A percentile compares a stretch with the other conserved stretches of the same genome.
phyloP scores from a whole-genome alignment of 2,329 filamentous ascomycete genomes.

The Fusarium newnesense region DNA sequence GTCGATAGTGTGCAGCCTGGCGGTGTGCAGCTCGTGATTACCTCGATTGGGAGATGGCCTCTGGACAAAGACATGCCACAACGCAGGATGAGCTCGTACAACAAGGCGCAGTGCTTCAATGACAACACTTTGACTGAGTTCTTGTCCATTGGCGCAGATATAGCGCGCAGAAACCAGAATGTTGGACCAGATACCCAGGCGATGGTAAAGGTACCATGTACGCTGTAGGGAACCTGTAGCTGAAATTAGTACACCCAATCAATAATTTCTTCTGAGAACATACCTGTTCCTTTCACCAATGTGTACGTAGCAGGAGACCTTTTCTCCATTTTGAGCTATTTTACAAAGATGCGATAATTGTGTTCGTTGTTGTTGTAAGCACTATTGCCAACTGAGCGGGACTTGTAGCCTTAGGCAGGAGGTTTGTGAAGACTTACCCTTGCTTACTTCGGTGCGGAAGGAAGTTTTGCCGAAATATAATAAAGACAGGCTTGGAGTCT shows the following conservation, averaged over 20 bases:
- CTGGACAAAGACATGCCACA: neutral
- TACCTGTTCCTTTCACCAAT: neutral
- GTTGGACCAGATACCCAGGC: constrained; percentile 30
- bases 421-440: neutral
- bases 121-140: neutral
- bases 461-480: neutral
- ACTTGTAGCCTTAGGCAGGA: neutral
- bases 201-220: constrained; percentile 34
- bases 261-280: rapidly evolving
- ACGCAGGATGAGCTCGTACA: neutral
- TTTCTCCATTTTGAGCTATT: neutral
- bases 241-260: neutral
- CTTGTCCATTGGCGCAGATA: neutral
- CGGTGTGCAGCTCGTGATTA: constrained; percentile 4
- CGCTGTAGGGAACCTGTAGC: constrained; percentile 14
- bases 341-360: neutral
- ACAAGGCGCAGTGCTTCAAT: neutral
- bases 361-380: neutral
- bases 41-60: neutral
- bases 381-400: neutral
- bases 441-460: neutral
- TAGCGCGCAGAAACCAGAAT: constrained; percentile 35
- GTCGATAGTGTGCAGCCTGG: constrained; percentile 23
- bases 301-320: neutral
- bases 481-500: no score